A percentile compares a stretch with the other conserved stretches of the same genome.
These are phyloP conservation scores for Chrysanthemum seticuspe DNA, from an alignment of 129 eudicot species.

Conservation along the genomic window DNA sequence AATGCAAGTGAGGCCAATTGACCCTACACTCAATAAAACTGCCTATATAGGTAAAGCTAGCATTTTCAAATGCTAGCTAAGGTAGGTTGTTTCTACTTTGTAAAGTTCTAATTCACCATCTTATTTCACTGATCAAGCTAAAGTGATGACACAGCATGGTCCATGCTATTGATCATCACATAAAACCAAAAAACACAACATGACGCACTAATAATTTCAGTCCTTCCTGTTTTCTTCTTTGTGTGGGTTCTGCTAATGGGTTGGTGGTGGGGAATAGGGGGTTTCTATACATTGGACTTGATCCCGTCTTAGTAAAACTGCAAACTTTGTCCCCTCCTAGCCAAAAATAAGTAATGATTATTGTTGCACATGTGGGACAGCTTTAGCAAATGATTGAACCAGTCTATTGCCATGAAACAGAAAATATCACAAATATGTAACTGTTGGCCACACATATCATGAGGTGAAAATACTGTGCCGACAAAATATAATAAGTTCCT, in stretches of 20 bases:
- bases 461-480: constrained; percentile 16
- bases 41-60: neutral
- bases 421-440: constrained; percentile 3
- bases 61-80: constrained; percentile 12
- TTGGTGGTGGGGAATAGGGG: constrained; percentile 21
- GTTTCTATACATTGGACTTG: constrained; percentile 15
- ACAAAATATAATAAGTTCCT: constrained; percentile 4
- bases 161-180: constrained; percentile 21
- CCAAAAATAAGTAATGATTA: constrained; percentile 15
- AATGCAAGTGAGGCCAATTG: constrained; percentile 10
- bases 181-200: constrained; percentile 16
- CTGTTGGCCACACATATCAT: constrained; percentile 9
- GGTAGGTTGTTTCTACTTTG: neutral
- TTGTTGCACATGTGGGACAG: constrained; percentile 20
- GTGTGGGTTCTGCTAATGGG: constrained; percentile 19
- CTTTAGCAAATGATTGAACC: constrained; percentile 19
- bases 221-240: constrained; percentile 5
- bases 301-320: constrained; percentile 21
- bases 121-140: neutral
- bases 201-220: constrained; percentile 21
- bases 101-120: constrained; percentile 13
- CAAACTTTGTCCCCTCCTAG: constrained; percentile 18
- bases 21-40: constrained; percentile 16
- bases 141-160: constrained; percentile 18
- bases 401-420: neutral